Evolutionary conservation across 164 flowering plant species (phyloP), one percentile per base, ranked within the genome.

Genomic region (Magnolia kwangsiensis): DNA sequence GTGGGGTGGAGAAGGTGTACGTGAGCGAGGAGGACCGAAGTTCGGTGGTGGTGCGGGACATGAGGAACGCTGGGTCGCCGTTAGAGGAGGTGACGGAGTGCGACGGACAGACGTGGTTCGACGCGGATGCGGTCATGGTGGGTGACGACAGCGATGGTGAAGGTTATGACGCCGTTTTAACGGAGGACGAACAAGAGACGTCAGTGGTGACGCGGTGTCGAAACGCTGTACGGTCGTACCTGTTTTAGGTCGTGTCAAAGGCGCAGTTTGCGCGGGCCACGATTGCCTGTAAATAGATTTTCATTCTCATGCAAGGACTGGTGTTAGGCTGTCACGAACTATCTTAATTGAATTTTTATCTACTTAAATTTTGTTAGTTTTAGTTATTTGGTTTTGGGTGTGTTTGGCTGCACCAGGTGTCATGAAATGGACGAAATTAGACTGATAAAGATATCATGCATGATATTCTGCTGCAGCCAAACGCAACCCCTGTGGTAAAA

Each of bases 91-190:
- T 77, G 65, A 76, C 84, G 80, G 89, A 85, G 16, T 18, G 77
- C 14, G 87, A 86, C 70, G 85, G 72, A 49, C 84, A 81, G 1
- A 84, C 84, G 45, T 88, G 91, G 92, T 90, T 89, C 89, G 90
- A 89, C 74, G 88, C 88, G 37, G 89, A 88, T 82, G 90, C 87
- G 81, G 94, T 86, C 37, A 82, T 85, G 4, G 84, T 82, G 1
- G 51, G 69, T 2, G 67, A 63, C 72, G 82, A 82, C 37, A 87
- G 80, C 1, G 66, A 76, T 1, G 31, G 50, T 13, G 76, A 73
- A 19, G 29, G n/a, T 5, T 68, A 7, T 2, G 78, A 71, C 64
- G 77, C 37, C 20, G 67, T 1, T 8, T 13, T 31, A n/a, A 61
- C 16, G 29, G 75, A 45, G 29, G 61, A 58, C 2, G 64, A 63